Base-by-base conservation (phyloP, 106 monocot species). In the Apostasia shenzhenica region DNA sequence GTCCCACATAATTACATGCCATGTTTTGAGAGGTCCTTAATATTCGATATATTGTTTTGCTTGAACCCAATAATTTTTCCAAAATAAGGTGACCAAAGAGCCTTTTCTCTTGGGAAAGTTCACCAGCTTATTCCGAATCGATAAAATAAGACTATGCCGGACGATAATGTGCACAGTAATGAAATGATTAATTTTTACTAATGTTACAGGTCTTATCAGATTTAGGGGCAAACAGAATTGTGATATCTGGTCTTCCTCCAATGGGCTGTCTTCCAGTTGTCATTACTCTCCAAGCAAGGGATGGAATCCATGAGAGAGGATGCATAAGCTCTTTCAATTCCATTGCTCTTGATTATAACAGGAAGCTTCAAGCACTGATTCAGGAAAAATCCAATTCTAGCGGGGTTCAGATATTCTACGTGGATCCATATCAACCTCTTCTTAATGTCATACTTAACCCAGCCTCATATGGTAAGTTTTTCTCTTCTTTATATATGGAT, bases 211-310 rank as follows among this genome's bases (percentile, higher is more conserved):
- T 14, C 50, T 61, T 89, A 54, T 37, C 50, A 6, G 63, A 72
- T 46, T 73, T 85, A 2, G 88, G 84, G 3, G 88, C 79, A 39
- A 68, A 67, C 57, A 84, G 67, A 68, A 80, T 89, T 11, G 56
- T 71, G 2, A 64, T 89, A 39, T 76, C 64, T 1, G 84, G 88
- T 2, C 76, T 89, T 63, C 84, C 88, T 63, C 84, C 88, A 1
- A 71, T 89, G 41, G 88, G 88, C 1, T 89, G 88, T 63, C 41
- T 89, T 54, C 88, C 88, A 14, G 51, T 85, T 43, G 74, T 89
- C 10, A 84, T 89, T 43, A 89, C 88, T 5, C 82, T 89, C 26
- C 54, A 75, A 42, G 58, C 74, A 63, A 71, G 47, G 3, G 81
- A 81, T 48, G 70, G 82, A 37, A 68, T 84, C 54, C 78, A 74